These are phyloP conservation scores for Colletotrichum shisoi DNA, from an alignment of 2,329 filamentous ascomycete genomes.

Conservation along the genomic window DNA sequence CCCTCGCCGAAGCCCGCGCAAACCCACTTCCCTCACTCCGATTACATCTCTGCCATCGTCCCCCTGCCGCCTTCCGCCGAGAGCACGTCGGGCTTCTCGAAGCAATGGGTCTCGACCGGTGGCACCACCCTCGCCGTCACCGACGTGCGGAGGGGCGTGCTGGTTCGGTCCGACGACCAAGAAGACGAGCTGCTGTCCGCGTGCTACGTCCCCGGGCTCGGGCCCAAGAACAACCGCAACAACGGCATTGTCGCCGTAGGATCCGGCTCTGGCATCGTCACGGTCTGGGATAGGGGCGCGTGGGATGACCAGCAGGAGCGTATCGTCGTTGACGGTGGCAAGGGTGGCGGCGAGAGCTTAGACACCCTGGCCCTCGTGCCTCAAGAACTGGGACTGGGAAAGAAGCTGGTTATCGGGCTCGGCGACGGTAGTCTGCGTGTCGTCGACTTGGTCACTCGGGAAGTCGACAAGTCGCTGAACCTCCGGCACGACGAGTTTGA, in stretches of 20 bases:
- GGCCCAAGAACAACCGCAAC: conserved; percentile 69
- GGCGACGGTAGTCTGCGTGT: conserved; percentile 82
- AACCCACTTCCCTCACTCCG: conserved; percentile 85
- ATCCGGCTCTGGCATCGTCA: conserved; percentile 79
- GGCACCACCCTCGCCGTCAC: conserved; percentile 90
- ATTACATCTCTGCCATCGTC: conserved; percentile 89
- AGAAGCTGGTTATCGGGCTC: conserved; percentile 79
- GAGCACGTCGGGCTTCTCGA: conserved; percentile 87
- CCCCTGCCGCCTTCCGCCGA: conserved; percentile 80
- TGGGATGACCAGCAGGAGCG: conserved; percentile 97
- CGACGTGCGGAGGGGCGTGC: conserved; percentile 83
- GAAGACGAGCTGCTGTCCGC: conserved; percentile 91
- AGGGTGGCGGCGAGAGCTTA: conserved; percentile 75
- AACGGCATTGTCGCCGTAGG: conserved; percentile 82
- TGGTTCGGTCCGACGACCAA: conserved; percentile 91
- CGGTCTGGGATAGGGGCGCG: conserved; percentile 90
- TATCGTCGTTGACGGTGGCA: conserved; percentile 74
- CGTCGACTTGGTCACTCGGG: conserved; percentile 76
- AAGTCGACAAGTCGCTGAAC: conserved; percentile 70
- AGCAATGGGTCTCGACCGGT: conserved; percentile 94
- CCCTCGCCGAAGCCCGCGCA: conserved; percentile 73
- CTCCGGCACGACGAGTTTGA: conserved; percentile 83
- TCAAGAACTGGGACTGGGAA: conserved; percentile 72
- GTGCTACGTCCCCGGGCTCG: conserved; percentile 77
- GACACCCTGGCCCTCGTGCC: conserved; percentile 80